Conservation (phyloP, 1,284 basidiomycete species). For the Stereum hirsutum region DNA sequence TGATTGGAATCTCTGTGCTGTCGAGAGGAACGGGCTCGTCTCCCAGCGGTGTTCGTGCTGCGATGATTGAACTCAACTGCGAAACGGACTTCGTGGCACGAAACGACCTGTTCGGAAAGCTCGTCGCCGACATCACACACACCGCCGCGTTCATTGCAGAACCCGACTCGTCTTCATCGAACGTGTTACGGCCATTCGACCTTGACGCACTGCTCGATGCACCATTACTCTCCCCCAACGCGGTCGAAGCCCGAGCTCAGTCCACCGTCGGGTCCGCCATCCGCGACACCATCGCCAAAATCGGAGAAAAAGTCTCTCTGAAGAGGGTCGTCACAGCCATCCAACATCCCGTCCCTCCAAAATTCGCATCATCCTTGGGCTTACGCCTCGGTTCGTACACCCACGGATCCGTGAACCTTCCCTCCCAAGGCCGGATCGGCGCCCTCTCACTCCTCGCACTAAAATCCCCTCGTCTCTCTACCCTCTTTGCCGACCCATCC, state of each 20-base stretch:
- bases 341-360: constrained; percentile 46
- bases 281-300: constrained; percentile 71
- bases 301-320: constrained; percentile 86
- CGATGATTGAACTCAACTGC: constrained; percentile 91
- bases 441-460: constrained; percentile 59
- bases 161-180: constrained; percentile 23
- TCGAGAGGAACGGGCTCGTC: constrained; percentile 37
- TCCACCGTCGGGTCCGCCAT: constrained; percentile 70
- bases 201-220: constrained; percentile 55
- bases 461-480: constrained; percentile 33
- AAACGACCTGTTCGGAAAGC: constrained; percentile 75
- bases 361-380: constrained; percentile 29
- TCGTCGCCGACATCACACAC: constrained; percentile 78
- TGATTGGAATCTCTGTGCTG: constrained; percentile 71
- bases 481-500: constrained; percentile 31
- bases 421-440: constrained; percentile 62
- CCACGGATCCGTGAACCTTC: constrained; percentile 50
- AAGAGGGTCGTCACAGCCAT: constrained; percentile 63
- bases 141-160: constrained; percentile 80
- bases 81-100: constrained; percentile 96
- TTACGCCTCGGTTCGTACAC: constrained; percentile 72
- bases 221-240: constrained; percentile 50
- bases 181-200: constrained; percentile 31
- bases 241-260: constrained; percentile 21
- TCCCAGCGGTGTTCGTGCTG: constrained; percentile 52